These are phyloP conservation scores for Aspergillus fructus DNA, from an alignment of 2,329 filamentous ascomycete genomes.

Conservation along the genomic window DNA sequence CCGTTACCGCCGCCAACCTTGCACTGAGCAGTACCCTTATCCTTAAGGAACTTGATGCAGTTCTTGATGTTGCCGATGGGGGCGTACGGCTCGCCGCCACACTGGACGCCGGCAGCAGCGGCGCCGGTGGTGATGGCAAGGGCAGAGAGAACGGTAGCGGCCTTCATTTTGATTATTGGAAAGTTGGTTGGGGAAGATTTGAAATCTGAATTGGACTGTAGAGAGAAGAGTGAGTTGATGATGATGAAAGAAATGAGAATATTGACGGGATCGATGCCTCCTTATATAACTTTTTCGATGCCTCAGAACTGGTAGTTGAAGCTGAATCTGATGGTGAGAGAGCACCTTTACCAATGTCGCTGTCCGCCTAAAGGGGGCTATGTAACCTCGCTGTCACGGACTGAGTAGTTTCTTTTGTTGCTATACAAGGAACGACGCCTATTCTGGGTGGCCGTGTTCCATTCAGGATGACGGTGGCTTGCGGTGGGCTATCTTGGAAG, in stretches of 20 bases:
- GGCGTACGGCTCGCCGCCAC: neutral
- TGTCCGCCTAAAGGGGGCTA: no score
- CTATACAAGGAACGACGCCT: no score
- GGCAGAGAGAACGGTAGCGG: neutral
- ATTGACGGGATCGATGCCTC: neutral
- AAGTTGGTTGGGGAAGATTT: neutral
- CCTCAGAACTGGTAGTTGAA: neutral
- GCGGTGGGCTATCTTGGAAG: no score
- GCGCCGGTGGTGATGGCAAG: neutral
- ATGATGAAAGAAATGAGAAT: neutral
- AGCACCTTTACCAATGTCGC: no score
- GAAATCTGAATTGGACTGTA: neutral
- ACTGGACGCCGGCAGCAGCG: neutral
- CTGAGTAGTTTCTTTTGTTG: no score
- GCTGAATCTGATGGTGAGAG: no score
- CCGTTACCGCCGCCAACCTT: neutral
- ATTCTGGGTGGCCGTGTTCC: no score
- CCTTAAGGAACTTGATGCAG: constrained; percentile 2
- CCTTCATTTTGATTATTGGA: neutral
- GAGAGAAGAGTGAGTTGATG: neutral
- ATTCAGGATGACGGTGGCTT: no score
- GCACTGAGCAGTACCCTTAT: neutral
- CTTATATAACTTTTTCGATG: neutral
- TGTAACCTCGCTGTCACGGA: no score
- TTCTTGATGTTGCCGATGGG: neutral